Evolutionary conservation across 192 early-diverging fungal genomes (phyloP), one percentile per base, ranked within the genome.

Genomic region (Mortierella alpina): DNA sequence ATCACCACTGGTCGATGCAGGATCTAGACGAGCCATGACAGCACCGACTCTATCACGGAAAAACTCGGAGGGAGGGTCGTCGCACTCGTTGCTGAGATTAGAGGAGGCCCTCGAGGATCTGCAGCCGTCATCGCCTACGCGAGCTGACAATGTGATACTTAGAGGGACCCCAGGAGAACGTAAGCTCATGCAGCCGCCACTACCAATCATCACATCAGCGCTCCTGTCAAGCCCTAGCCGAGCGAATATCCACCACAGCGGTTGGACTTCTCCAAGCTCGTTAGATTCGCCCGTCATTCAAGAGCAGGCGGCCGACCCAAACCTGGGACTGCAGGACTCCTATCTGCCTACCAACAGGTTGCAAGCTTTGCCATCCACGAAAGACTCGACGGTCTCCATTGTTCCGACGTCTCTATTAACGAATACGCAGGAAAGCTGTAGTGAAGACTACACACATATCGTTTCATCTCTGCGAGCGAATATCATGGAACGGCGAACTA

Each of bases 121-220:
- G 58, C 58, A 59, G 31, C 42, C 58, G 5, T 59, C 58, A 3
- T 41, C 58, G 6, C 58, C 58, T 5, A 6, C 40, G 18, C 39
- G 39, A 13, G 42, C 39, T 6, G 58, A 59, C 40, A 59, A 9
- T 10, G 58, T 31, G 6, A 12, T 59, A 31, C 42, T 59, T n/a
- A 41, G 15, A 59, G 58, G 58, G 23, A 59, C 58, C 11, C 58
- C 42, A n/a, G 58, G 39, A 6, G 58, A 59, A 14, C 58, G 58
- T 1, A 59, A 59, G 23, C 58, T 59, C 58, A 22, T 31, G 42
- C 58, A 59, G 58, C 58, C 58, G 40, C 58, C 58, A 17, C 13
- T 59, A n/a, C 58, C 58, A 5, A 59, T 59, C 58, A 59, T 31
- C 23, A 59, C 58, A 7, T 31, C 58, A 15, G 58, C 40, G 42